Evolutionary conservation across 495 filamentous ascomycete species (phyloP).

Genomic region (Filosporella fistucella): DNA sequence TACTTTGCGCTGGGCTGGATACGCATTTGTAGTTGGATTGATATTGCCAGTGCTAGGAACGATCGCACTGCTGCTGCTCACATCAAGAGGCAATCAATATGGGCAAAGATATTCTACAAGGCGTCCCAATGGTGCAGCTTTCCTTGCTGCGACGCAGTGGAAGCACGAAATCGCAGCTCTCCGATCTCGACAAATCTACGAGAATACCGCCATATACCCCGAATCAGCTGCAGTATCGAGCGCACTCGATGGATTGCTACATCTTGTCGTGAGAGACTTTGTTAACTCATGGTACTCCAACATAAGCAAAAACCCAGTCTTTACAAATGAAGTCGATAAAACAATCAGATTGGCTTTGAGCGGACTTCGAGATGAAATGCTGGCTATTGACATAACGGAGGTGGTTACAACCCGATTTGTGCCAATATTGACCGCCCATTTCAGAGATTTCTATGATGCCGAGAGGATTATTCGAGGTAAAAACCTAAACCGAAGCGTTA

Average conservation of each 20-base stretch:
- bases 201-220: conserved; percentile 62
- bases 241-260: conserved; percentile 74
- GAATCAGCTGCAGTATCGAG: conserved; percentile 76
- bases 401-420: conserved; percentile 75
- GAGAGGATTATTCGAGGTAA: conserved; percentile 83
- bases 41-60: conserved; percentile 47
- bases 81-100: conserved; percentile 49
- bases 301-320: conserved; percentile 77
- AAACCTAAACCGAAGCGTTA: conserved; percentile 82
- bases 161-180: conserved; percentile 59
- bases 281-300: conserved; percentile 82
- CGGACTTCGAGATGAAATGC: conserved; percentile 62
- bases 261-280: conserved; percentile 77
- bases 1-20: conserved; percentile 70
- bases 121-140: conserved; percentile 48
- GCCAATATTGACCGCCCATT: conserved; percentile 85
- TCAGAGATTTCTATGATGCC: conserved; percentile 86
- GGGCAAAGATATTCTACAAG: conserved; percentile 30
- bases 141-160: conserved; percentile 63
- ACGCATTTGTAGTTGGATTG: conserved; percentile 68
- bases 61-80: conserved; percentile 53
- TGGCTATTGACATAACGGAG: conserved; percentile 73
- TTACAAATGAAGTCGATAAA: conserved; percentile 80
- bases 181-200: conserved; percentile 43
- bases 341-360: conserved; percentile 70